These are phyloP conservation scores for Ganoderma lingzhi DNA, from an alignment of 1,284 basidiomycete species.

Conservation along the genomic window DNA sequence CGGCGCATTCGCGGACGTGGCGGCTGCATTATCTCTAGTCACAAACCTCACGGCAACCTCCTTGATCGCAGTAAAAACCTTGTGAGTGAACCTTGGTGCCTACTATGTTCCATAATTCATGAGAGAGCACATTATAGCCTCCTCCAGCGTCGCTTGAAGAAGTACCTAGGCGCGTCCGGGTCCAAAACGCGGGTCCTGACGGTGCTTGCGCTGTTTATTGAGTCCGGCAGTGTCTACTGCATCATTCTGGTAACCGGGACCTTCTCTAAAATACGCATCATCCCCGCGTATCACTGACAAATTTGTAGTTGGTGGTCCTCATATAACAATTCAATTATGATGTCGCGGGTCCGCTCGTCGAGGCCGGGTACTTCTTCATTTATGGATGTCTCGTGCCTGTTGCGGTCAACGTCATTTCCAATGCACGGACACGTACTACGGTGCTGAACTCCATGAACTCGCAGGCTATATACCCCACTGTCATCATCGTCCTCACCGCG, in stretches of 20 bases:
- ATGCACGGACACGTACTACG: background rate
- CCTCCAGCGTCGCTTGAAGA: background rate
- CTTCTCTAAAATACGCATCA: background rate
- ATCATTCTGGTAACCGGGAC: constrained; percentile 10
- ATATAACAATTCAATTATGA: constrained; percentile 4
- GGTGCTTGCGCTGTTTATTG: constrained; percentile 12
- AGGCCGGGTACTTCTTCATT: constrained; percentile 9
- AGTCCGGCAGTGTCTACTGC: constrained; percentile 19
- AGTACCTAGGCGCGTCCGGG: background rate
- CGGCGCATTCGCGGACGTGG: background rate
- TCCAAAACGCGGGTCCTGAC: constrained; percentile 8
- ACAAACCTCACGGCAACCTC: background rate
- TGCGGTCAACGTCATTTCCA: background rate
- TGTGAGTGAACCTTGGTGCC: background rate
- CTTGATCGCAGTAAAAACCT: background rate
- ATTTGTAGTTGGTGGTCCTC: constrained; percentile 1
- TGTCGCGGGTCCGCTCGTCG: background rate
- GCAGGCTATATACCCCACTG: constrained; percentile 13
- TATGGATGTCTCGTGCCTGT: constrained; percentile 17
- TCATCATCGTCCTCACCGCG: constrained; percentile 13
- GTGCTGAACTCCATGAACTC: background rate
- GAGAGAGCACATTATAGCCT: background rate
- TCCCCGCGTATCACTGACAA: background rate
- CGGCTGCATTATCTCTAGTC: background rate
- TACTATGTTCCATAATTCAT: background rate